Evolutionary conservation across 371 early-diverging fungal species (phyloP), one percentile per base, ranked within the genome.

Genomic region (Mucor racemosus): DNA sequence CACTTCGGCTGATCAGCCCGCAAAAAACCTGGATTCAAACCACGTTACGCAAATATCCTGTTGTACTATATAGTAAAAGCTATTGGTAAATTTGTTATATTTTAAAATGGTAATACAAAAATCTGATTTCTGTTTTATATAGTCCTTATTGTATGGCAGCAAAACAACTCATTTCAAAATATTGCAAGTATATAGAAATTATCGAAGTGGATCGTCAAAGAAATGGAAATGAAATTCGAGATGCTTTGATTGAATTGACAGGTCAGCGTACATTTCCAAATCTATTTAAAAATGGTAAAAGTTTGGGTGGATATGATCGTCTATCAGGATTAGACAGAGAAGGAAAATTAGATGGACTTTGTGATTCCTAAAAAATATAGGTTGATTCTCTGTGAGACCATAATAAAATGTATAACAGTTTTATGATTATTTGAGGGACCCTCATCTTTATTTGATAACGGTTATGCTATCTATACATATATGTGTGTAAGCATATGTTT

Each of bases 1-100:
- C 67, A n/a, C 40, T 82, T 60, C 62, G 69, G 46, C 56, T 77
- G 15, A 53, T 34, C 39, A 33, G 76, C n/a, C 78, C 83, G 13
- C 74, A 76, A 53, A 62, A 58, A 19, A 46, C 66, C 5, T 80
- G 80, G 73, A 57, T 88, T 34, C 68, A 80, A 39, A 46, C 68
- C 31, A 74, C 76, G 19, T 69, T 89, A 65, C 74, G 68, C 60
- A 72, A 76, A 57, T 66, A 84, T 66, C 78, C 82, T 13, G 73
- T 86, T 35, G 79, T 89, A 54, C 69, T 90, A 21, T 88, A 85
- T 36, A 85, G 84, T 54, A 88, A 89, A 72, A 83, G 87, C 10
- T 88, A 86, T 71, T 89, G 89, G 82, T 82, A 79, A 66, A 34
- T 54, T 9, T 42, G 14, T 62, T 50, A 34, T 50, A 19, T 8